Evolutionary conservation across 2,329 filamentous ascomycete species (phyloP).

Genomic region (Fonsecaea nubica): DNA sequence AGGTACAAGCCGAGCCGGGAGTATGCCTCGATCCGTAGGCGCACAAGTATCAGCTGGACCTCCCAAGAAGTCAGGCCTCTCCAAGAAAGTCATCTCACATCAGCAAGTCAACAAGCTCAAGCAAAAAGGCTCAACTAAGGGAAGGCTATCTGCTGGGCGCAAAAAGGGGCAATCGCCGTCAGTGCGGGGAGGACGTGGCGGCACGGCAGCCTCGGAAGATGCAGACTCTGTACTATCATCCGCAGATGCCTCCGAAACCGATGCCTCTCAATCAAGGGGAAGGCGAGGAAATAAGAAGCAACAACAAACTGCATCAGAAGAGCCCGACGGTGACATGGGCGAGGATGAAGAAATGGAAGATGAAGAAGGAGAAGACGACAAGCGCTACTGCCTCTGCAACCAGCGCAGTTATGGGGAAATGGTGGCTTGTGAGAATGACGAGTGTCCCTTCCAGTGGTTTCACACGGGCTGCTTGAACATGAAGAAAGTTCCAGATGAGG

Average conservation of each 20-base stretch:
- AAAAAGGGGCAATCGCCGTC: slow-evolving; percentile 53
- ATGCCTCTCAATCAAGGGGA: slow-evolving; percentile 41
- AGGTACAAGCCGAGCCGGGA: slow-evolving; percentile 61
- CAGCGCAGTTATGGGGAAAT: slow-evolving; percentile 71
- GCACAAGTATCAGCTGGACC: slow-evolving; percentile 48
- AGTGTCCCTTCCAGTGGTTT: slow-evolving; percentile 71
- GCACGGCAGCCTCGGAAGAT: slow-evolving; percentile 47
- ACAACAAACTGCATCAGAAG: slow-evolving; percentile 25
- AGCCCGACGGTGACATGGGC: slow-evolving; percentile 49
- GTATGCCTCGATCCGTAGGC: slow-evolving; percentile 55
- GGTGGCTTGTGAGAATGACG: slow-evolving; percentile 71
- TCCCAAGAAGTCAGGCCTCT: slow-evolving; percentile 62
- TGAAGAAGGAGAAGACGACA: slow-evolving; percentile 63
- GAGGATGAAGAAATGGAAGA: slow-evolving; percentile 58
- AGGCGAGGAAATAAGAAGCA: slow-evolving; percentile 36
- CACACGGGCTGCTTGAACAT: slow-evolving; percentile 70
- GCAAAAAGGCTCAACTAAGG: slow-evolving; percentile 49
- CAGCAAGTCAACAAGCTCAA: slow-evolving; percentile 42
- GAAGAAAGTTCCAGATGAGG: slow-evolving; percentile 63
- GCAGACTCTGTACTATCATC: slow-evolving; percentile 63
- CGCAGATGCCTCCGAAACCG: slow-evolving; percentile 56
- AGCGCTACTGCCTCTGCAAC: slow-evolving; percentile 70
- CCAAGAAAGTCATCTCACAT: slow-evolving; percentile 50
- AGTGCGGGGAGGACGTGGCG: slow-evolving; percentile 48
- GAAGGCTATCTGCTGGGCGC: slow-evolving; percentile 49